Evolutionary conservation across 306 rosid species (phyloP).

Genomic region (Prunus armeniaca): DNA sequence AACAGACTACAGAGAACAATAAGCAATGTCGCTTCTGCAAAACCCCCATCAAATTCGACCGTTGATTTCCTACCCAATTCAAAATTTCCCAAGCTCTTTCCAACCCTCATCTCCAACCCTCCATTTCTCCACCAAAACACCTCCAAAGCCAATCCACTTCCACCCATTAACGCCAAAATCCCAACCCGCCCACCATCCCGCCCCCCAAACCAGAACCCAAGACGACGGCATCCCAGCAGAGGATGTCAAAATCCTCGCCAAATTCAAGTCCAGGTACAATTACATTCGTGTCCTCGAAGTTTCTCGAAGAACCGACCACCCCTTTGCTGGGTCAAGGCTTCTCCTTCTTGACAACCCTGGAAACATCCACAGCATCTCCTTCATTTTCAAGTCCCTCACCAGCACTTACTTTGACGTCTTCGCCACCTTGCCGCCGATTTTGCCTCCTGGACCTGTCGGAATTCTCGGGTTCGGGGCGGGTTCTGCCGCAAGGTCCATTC

Average conservation of each 20-base stretch:
- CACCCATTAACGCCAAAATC: slow-evolving; percentile 26
- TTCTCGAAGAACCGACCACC: slow-evolving; percentile 73
- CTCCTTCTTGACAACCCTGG: slow-evolving; percentile 91
- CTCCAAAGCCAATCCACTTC: slow-evolving; percentile 10
- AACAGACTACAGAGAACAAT: background rate
- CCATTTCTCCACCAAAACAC: slow-evolving; percentile 1
- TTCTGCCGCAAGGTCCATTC: slow-evolving; percentile 61
- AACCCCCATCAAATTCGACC: slow-evolving; percentile 30
- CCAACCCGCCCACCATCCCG: slow-evolving; percentile 32
- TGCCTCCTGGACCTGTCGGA: slow-evolving; percentile 75
- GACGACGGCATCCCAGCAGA: slow-evolving; percentile 65
- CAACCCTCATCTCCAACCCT: slow-evolving; percentile 12
- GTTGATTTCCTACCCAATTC: slow-evolving; percentile 23
- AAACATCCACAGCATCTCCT: slow-evolving; percentile 89
- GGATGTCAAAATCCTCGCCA: slow-evolving; percentile 58
- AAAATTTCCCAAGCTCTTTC: background rate
- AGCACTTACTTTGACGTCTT: slow-evolving; percentile 82
- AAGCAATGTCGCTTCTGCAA: slow-evolving; percentile 29
- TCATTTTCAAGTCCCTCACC: slow-evolving; percentile 59
- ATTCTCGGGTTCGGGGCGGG: slow-evolving; percentile 91
- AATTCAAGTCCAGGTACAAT: slow-evolving; percentile 76
- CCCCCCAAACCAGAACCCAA: slow-evolving; percentile 33
- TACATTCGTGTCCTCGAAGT: slow-evolving; percentile 79
- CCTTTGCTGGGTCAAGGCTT: slow-evolving; percentile 80
- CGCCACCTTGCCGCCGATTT: slow-evolving; percentile 70